Conservation (phyloP, 176 grass and related monocot genomes). For the Lolium multiflorum region DNA sequence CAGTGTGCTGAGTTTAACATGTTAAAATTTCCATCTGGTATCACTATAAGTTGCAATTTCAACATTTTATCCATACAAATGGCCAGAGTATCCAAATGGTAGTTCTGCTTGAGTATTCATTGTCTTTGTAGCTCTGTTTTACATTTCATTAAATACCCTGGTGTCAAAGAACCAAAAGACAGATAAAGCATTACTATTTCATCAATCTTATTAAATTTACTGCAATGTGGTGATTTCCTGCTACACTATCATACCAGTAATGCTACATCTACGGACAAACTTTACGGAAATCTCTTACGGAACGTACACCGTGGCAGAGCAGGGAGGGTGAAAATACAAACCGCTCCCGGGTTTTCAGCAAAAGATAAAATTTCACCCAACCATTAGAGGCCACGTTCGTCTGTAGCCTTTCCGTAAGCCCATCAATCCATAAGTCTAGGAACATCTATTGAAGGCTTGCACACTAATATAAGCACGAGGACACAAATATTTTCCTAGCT, state of each 20-base stretch:
- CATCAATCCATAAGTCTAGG: no score
- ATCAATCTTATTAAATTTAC: background rate
- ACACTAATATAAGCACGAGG: no score
- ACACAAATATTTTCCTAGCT: no score
- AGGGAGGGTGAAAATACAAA: no score
- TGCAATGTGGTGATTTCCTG: background rate
- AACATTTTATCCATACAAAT: background rate
- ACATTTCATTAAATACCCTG: background rate
- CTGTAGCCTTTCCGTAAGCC: no score
- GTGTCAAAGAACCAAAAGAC: background rate
- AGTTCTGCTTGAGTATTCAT: conserved; percentile 6
- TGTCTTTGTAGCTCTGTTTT: background rate
- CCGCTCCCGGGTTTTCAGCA: no score
- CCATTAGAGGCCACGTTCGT: no score
- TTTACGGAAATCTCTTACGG: no score
- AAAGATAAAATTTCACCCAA: no score
- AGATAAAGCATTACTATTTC: background rate
- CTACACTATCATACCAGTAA: conserved; percentile 7
- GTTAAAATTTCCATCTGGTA: conserved; percentile 11
- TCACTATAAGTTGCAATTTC: background rate
- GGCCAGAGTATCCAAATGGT: background rate
- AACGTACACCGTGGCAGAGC: no score
- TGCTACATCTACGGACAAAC: no score
- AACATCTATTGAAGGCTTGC: no score
- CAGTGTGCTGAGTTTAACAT: conserved; percentile 8